Evolutionary conservation across 139 green algal species (phyloP), one percentile per base, ranked within the genome.

Genomic region (Micractinium sp.): DNA sequence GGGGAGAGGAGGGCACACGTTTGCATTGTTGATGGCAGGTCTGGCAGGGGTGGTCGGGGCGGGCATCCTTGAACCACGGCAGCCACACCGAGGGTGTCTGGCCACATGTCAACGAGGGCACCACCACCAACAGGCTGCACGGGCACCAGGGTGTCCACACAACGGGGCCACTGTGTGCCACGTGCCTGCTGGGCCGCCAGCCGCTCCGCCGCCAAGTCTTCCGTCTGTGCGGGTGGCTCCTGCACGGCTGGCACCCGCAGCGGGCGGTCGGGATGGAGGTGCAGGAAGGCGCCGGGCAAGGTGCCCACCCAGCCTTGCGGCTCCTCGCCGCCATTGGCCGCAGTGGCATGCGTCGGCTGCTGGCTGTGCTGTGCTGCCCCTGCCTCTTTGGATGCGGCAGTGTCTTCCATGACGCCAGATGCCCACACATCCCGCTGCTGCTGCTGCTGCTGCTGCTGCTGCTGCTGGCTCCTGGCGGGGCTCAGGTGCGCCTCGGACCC

Each of bases 171-270:
- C 47, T 5, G 47, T 9, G 7, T 56, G 47, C 47, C 61, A 76
- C 82, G 18, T 27, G 60, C 82, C 82, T 87, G 82, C 63, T 79
- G 25, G 15, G 82, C 63, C 0, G 35, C 63, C 35, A 79, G 67
- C 38, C n/a, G 47, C 91, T 96, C 93, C 25, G 88, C 67, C 47
- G 95, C 82, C 35, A 92, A 79, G 85, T 97, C 95, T 74, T 95
- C 92, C 31, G 93, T 96, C 41, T 92, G 89, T 0, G 87, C 53
- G 14, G 91, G 90, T 2, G 89, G 66, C 69, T 92, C 87, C 81
- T 92, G 92, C 75, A 90, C 89, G 1, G 93, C 39, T 2, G 91
- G 92, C 22, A 94, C 63, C 4, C 81, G 35, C 35, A 96, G 60
- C 7, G 89, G 87, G 3, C 79, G 84, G 31, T 85, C 81, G 29